These are phyloP conservation scores for Mycena olivaceomarginata DNA, from an alignment of 768 basidiomycete genomes.

Conservation along the genomic window DNA sequence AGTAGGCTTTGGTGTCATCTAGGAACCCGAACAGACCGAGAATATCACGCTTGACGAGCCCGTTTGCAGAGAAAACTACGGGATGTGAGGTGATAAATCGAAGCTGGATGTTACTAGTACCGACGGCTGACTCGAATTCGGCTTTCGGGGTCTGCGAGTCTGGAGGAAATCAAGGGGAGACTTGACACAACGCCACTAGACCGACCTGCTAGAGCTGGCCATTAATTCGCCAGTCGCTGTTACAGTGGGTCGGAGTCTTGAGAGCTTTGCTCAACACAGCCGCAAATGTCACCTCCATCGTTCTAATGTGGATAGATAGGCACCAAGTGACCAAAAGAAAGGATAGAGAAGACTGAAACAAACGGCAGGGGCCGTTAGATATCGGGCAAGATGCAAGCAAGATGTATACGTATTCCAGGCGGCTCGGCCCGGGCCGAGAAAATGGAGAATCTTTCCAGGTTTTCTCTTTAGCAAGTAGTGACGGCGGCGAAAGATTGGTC, in stretches of 20 bases:
- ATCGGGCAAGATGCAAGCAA: no score
- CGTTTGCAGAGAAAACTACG: conserved; percentile 85
- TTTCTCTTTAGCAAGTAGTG: no score
- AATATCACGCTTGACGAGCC: conserved; percentile 85
- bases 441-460: no score
- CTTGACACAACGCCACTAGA: conserved; percentile 22
- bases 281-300: no score
- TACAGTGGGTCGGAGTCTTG: neutral
- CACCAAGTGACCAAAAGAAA: no score
- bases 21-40: conserved; percentile 62
- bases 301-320: no score
- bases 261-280: no score
- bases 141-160: conserved; percentile 69
- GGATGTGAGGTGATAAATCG: conserved; percentile 28
- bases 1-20: neutral
- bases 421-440: no score
- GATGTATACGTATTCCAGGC: no score
- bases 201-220: conserved; percentile 59
- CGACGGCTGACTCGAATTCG: conserved; percentile 71
- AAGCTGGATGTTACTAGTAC: conserved; percentile 43
- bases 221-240: conserved; percentile 37
- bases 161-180: conserved; percentile 45
- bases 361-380: no score
- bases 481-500: no score
- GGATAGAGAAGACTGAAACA: no score